Evolutionary conservation across 2,329 filamentous ascomycete genomes (phyloP).

Genomic region (Chrysoporthe puriensis): DNA sequence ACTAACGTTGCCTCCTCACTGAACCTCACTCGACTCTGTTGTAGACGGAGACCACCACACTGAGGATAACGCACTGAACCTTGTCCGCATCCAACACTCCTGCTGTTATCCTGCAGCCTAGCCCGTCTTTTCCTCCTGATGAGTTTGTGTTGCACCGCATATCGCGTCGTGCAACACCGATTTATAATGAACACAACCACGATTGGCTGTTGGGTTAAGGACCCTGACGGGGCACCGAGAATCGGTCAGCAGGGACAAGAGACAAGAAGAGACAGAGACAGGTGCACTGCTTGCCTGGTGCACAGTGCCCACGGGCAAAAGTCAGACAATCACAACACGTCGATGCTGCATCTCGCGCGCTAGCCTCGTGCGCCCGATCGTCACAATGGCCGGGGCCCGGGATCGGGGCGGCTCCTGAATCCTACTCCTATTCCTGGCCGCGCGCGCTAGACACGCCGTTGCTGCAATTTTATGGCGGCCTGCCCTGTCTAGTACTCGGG

Average conservation of each 20-base stretch:
- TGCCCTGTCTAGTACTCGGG: conserved; percentile 16
- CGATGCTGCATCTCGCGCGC: conserved; percentile 25
- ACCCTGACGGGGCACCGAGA: background rate
- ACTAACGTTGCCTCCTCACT: background rate
- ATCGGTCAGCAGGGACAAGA: conserved; percentile 12
- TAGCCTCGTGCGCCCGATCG: conserved; percentile 14
- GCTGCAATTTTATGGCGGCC: background rate
- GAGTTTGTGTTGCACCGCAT: conserved; percentile 27
- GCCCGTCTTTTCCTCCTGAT: conserved; percentile 7
- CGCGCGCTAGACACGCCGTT: conserved; percentile 7
- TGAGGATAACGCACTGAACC: background rate
- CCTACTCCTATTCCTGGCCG: background rate
- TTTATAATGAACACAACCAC: conserved; percentile 17
- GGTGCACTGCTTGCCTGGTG: background rate
- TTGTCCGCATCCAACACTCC: background rate
- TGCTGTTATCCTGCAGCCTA: background rate
- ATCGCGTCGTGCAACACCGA: conserved; percentile 23
- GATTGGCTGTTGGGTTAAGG: conserved; percentile 15
- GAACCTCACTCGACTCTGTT: background rate
- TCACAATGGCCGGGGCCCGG: background rate
- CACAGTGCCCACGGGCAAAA: conserved; percentile 6
- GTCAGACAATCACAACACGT: conserved; percentile 20
- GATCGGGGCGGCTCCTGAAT: background rate
- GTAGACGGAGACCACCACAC: background rate
- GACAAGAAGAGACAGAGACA: background rate